Base-by-base conservation (phyloP, 2,329 filamentous ascomycete genomes). In the Plectosphaerella sp. region DNA sequence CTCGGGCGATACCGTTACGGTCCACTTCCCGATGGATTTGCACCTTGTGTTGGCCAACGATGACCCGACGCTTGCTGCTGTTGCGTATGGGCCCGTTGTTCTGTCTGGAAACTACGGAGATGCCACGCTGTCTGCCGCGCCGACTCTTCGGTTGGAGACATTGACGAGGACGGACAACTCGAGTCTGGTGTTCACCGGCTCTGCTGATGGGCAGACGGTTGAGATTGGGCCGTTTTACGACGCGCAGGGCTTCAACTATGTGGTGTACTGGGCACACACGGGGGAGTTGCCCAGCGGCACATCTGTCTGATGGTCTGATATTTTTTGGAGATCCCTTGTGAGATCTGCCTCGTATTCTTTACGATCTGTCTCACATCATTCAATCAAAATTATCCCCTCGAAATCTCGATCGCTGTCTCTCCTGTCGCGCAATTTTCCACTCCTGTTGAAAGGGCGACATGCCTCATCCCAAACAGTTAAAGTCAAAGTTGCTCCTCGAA, bases 61-160 rank as follows among this genome's bases (percentile, higher is more conserved):
- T 50, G 66, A 78, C 33, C 45, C 60, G 4, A 61, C 48, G 4
- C 52, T 78, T 2, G 75, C 71, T 3, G 75, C 76, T 0, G 45
- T 79, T 11, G 73, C 74, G 0, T 79, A 70, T 49, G 77, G 77
- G 0, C 77, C 75, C 0, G 68, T 70, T 0, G 61, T 79, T 5
- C 57, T 79, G 28, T 33, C 28, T 33, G 77, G 72, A 0, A 72
- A 77, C 52, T 78, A 79, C 49, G 73, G 74, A 1, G 60, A 61
- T 14, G 47, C 45, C 3, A 48, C 56, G 0, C 42, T 71, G 5
- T 49, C 48, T 7, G 46, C 54, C 3, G 57, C 62, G 3, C 71
- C 72, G 1, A 60, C 53, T 0, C 56, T 74, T 10, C 56, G 62
- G 12, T 35, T 73, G 18, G 56, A 50, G 0, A 66, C 60, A 5